Evolutionary conservation across 169 alveolate species (phyloP), one percentile per base, ranked within the genome.

Genomic region (Plasmodium vivax): DNA sequence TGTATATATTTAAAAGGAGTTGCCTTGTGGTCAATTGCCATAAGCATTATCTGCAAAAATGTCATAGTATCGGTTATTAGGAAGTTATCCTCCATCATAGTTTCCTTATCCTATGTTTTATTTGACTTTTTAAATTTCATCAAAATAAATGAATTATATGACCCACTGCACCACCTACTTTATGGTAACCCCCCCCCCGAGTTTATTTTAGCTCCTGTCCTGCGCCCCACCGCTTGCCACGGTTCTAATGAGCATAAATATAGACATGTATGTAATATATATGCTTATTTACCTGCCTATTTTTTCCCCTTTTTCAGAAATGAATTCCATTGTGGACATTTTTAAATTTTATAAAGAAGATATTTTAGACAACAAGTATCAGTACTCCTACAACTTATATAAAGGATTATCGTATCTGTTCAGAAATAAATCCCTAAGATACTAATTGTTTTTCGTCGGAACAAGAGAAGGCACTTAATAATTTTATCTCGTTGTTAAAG

Each of bases 241-340:
- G n/a, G 32, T 72, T 68, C 6, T 72, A 36, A 72, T 36, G 32
- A 36, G 43, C 62, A 85, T 47, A 72, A 30, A 85, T 85, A 38
- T 68, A 85, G 41, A 8, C 45, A 51, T 32, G 41, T 54, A 30
- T 51, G 34, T 23, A 41, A 54, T 7, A 84, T 84, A n/a, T 27
- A 85, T 30, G 6, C 30, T 72, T 85, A 75, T 75, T 19, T 85
- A 56, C 43, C 58, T 75, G 77, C 68, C 12, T 72, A 27, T 32
- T 34, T 23, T 32, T 36, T 14, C 19, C 30, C 23, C 27, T 54
- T 51, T 74, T 85, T 81, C 41, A 85, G 93, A 85, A 85, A 85
- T 85, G 93, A 85, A 85, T 85, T 85, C 93, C 82, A 85, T 85
- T 85, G 93, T 85, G 68, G 93, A 85, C 45, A 85, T 85, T 75